Evolutionary conservation across 495 filamentous ascomycete genomes (phyloP).

Genomic region (Talaromyces adpressus): DNA sequence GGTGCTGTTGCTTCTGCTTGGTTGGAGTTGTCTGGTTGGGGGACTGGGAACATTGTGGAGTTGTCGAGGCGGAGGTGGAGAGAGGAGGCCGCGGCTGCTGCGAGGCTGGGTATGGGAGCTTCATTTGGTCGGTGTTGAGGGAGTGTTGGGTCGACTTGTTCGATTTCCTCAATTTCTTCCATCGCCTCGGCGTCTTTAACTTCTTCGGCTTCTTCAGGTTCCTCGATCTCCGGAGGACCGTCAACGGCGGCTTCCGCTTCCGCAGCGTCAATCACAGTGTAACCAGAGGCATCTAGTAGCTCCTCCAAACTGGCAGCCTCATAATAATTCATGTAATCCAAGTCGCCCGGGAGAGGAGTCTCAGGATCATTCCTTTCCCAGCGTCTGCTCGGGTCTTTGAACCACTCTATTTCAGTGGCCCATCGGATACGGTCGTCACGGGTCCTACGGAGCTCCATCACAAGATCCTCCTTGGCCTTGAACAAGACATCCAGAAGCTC

Average conservation of each 20-base stretch:
- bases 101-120: slow-evolving; percentile 13
- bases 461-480: slow-evolving; percentile 67
- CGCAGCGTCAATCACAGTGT: neutral
- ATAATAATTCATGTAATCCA: neutral
- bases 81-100: slow-evolving; percentile 17
- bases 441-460: slow-evolving; percentile 60
- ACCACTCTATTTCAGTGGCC: slow-evolving; percentile 44
- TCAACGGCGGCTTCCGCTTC: neutral
- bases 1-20: slow-evolving; percentile 33
- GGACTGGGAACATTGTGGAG: slow-evolving; percentile 29
- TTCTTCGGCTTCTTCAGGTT: neutral
- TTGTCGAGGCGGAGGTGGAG: slow-evolving; percentile 28
- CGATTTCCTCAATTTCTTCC: slow-evolving; percentile 1
- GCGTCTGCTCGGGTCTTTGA: slow-evolving; percentile 18
- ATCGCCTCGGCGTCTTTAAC: slow-evolving; percentile 10
- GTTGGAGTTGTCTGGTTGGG: slow-evolving; percentile 27
- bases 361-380: slow-evolving; percentile 7
- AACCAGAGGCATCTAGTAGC: neutral
- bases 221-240: neutral
- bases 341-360: neutral
- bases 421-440: slow-evolving; percentile 53
- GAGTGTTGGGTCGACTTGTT: slow-evolving; percentile 50
- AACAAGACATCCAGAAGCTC: slow-evolving; percentile 85
- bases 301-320: neutral
- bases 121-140: slow-evolving; percentile 61